Evolutionary conservation across 148 eudicot species (phyloP).

Genomic region (Talinum fruticosum): DNA sequence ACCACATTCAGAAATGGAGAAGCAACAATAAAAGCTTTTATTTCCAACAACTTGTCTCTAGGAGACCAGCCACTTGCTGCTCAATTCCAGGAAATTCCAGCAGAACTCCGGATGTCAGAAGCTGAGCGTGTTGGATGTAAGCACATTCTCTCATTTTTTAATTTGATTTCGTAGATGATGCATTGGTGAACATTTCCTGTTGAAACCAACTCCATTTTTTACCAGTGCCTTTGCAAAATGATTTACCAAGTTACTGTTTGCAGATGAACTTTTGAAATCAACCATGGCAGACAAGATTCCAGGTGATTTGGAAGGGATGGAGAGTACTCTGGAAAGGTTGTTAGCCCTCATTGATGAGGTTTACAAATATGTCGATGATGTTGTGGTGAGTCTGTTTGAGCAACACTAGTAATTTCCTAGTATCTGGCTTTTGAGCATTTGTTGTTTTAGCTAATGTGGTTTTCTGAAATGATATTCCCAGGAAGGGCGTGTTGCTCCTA

Average conservation of each 20-base stretch:
- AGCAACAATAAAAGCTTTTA: slow-evolving; percentile 75
- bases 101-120: slow-evolving; percentile 79
- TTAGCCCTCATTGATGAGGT: slow-evolving; percentile 75
- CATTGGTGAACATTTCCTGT: no score
- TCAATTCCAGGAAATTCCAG: slow-evolving; percentile 91
- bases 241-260: slow-evolving; percentile 6
- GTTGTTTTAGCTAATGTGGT: not conserved
- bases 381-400: slow-evolving; percentile 63
- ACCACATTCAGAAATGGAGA: slow-evolving; percentile 73
- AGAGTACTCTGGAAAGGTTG: slow-evolving; percentile 66
- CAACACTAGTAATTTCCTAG: not conserved
- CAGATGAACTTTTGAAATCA: slow-evolving; percentile 88
- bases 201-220: not conserved
- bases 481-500: slow-evolving; percentile 72
- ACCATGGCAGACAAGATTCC: slow-evolving; percentile 87
- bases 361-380: slow-evolving; percentile 90
- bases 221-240: slow-evolving; percentile 9
- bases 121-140: slow-evolving; percentile 97
- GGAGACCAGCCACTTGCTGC: slow-evolving; percentile 92
- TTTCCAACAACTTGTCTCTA: slow-evolving; percentile 69
- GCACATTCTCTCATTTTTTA: slow-evolving; percentile 24
- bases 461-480: slow-evolving; percentile 22
- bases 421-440: not conserved
- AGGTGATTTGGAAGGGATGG: slow-evolving; percentile 93
- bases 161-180: not conserved